Evolutionary conservation across 1,284 basidiomycete species (phyloP).

Genomic region (Ceratobasidium sp.): DNA sequence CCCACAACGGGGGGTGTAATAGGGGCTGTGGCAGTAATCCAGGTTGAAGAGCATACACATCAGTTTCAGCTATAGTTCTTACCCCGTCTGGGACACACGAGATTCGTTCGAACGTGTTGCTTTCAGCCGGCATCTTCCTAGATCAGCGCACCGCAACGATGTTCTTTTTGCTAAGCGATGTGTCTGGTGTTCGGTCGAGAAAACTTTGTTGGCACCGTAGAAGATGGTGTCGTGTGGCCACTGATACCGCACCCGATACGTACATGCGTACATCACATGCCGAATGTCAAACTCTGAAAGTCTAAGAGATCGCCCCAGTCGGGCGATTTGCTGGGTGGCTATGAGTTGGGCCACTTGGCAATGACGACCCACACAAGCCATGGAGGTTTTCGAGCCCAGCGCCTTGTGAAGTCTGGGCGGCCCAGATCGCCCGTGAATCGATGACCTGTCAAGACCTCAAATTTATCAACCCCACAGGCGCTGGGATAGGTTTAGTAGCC

Average conservation of each 20-base stretch:
- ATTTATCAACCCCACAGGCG: constrained; percentile 3
- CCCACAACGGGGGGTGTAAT: background rate
- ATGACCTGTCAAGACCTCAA: too few species aligned
- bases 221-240: constrained; percentile 1
- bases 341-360: background rate
- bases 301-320: background rate
- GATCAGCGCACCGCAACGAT: constrained; percentile 2
- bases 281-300: constrained; percentile 10
- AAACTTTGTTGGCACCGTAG: background rate
- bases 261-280: constrained; percentile 4
- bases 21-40: background rate
- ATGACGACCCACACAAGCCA: too few species aligned
- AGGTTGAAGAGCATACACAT: too few species aligned
- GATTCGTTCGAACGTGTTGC: background rate
- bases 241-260: background rate
- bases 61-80: constrained; percentile 6
- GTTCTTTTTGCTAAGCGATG: constrained; percentile 9
- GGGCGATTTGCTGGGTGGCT: background rate
- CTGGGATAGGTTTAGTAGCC: too few species aligned
- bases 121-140: constrained; percentile 1
- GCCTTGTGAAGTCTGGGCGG: too few species aligned
- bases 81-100: background rate
- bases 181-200: background rate
- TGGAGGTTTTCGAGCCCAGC: too few species aligned
- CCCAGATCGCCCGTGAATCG: background rate